Evolutionary conservation across 1,139 yeast genomes (phyloP).

Genomic region (Debaryomycetaceae sp.): DNA sequence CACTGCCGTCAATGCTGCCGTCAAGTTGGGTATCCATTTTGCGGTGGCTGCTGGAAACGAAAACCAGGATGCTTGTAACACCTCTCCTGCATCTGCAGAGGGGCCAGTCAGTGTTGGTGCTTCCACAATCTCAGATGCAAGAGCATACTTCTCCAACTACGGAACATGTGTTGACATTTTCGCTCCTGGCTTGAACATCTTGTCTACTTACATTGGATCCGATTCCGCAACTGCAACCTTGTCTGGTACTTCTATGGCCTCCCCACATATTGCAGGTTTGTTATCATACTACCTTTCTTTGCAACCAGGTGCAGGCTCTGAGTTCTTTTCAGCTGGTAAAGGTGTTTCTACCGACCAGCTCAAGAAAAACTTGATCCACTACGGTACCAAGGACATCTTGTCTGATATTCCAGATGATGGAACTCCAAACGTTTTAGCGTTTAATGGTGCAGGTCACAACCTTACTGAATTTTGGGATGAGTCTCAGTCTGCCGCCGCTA

Average conservation of each 20-base stretch:
- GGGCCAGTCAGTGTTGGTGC: constrained; percentile 83
- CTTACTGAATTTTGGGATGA: constrained; percentile 66
- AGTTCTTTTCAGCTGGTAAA: constrained; percentile 55
- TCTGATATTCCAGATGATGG: constrained; percentile 65
- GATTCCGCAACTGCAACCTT: constrained; percentile 87
- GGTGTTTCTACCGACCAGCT: constrained; percentile 79
- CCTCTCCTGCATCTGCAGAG: constrained; percentile 78
- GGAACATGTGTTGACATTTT: constrained; percentile 84
- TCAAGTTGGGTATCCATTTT: constrained; percentile 73
- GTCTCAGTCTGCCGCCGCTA: background rate
- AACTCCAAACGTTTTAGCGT: constrained; percentile 86
- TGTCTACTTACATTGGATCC: constrained; percentile 86
- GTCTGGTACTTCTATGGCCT: constrained; percentile 99
- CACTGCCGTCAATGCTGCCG: constrained; percentile 81
- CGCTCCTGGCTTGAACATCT: constrained; percentile 79
- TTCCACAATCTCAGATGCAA: constrained; percentile 66
- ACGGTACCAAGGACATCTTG: constrained; percentile 68
- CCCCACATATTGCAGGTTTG: constrained; percentile 94
- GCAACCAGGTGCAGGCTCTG: constrained; percentile 82
- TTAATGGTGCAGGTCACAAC: constrained; percentile 90
- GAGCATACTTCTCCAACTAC: constrained; percentile 79
- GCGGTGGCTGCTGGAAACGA: constrained; percentile 92
- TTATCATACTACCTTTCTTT: constrained; percentile 84
- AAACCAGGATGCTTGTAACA: constrained; percentile 78
- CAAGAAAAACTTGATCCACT: constrained; percentile 81